Evolutionary conservation across 345 rosid species (phyloP).

Genomic region (Mangifera indica): DNA sequence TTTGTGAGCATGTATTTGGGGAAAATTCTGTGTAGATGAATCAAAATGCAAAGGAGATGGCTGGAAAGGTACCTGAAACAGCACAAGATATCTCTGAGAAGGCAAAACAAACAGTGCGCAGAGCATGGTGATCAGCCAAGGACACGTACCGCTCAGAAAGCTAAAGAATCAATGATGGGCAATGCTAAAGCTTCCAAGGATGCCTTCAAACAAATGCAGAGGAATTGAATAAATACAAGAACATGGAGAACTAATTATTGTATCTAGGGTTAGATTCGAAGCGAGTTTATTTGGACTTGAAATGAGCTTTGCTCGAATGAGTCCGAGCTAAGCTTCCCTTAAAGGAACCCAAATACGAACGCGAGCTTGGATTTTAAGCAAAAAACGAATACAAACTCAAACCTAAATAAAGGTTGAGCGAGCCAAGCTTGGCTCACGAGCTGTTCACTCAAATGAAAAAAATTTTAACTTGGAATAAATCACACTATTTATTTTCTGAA

Average conservation of each 20-base stretch:
- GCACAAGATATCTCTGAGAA: conserved; percentile 23
- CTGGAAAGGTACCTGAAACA: conserved; percentile 15
- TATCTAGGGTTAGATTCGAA: no score
- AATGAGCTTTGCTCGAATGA: no score
- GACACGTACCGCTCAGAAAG: conserved; percentile 38
- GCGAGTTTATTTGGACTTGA: no score
- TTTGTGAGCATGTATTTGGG: neutral
- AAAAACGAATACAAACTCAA: no score
- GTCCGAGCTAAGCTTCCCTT: no score
- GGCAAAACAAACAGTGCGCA: conserved; percentile 29
- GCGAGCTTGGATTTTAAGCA: no score
- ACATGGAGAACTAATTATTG: conserved; percentile 26
- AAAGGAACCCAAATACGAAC: no score
- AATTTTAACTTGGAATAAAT: no score
- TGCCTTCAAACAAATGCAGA: conserved; percentile 34
- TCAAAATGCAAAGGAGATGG: conserved; percentile 17
- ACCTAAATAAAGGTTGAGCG: no score
- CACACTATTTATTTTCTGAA: no score
- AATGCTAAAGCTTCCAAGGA: conserved; percentile 37
- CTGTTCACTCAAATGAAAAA: no score
- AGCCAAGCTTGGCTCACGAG: no score
- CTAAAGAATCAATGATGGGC: conserved; percentile 25
- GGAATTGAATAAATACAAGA: conserved; percentile 32
- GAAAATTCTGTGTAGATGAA: conserved; percentile 6
- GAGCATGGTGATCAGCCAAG: conserved; percentile 33